Evolutionary conservation across 2,329 filamentous ascomycete genomes (phyloP), one percentile per base, ranked within the genome.

Genomic region (Alternaria metachromatica): DNA sequence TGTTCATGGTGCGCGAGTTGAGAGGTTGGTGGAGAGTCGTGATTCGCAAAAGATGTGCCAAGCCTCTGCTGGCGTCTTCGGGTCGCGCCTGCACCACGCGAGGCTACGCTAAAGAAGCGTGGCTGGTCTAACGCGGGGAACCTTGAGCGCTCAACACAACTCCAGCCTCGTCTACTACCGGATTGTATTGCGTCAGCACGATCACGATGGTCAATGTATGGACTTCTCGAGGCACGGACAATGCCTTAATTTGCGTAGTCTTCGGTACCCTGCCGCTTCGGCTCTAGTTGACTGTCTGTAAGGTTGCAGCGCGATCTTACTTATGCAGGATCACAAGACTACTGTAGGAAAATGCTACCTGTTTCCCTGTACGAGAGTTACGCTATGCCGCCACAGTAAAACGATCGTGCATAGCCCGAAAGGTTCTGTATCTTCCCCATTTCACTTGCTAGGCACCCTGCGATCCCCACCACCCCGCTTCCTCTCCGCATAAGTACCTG

Each of bases 1-100:
- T 98, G 80, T 98, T 97, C 96, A 99, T 98, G 61, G 59, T 66
- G 62, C 23, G 49, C 51, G 28, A 37, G 54, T 45, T 10, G 64
- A 41, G 46, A 48, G 62, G 30, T 25, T 28, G 44, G 41, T 25
- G 48, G 20, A 23, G 18, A 15, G 55, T 44, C 26, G 55, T 21
- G 41, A 37, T 54, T 28, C 48, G 60, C 60, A 62, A 58, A 63
- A 67, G 41, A 26, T 21, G 37, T 57, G 62, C 62, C 62, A 64
- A 62, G 62, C 53, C 30, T 46, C 37, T 11, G 44, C 30, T 11
- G 43, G 50, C 53, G 21, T 51, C 46, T 41, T 6, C 37, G 45
- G 44, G 58, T 51, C 53, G 59, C 58, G 59, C 46, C 41, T 62
- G 51, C 58, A 45, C 33, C 18, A n/a, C 48, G 41, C 54, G 54